Conservation (phyloP, 306 rosid species). For the Hippophae tibetana region DNA sequence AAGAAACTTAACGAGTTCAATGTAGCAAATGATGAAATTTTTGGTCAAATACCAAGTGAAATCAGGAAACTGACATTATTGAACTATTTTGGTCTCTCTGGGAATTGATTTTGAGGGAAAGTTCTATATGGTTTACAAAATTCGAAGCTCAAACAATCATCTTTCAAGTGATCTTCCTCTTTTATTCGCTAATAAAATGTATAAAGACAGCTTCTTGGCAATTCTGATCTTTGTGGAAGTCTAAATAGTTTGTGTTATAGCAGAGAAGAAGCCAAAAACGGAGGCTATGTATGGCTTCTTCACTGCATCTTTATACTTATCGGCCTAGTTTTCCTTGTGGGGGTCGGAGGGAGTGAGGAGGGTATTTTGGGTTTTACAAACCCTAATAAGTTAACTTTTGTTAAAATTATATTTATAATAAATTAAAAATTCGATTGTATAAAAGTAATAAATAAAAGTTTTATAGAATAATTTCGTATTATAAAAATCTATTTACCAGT, state of each 20-base stretch:
- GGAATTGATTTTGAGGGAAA: constrained; percentile 50
- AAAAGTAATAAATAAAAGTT: too few relatives aligned
- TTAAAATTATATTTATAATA: too few relatives aligned
- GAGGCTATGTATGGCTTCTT: constrained; percentile 50
- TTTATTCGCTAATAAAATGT: constrained; percentile 47
- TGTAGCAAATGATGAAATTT: constrained; percentile 48
- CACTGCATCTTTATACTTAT: constrained; percentile 49
- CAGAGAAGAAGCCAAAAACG: constrained; percentile 23
- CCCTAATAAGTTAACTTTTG: too few relatives aligned
- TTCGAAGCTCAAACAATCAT: constrained; percentile 54
- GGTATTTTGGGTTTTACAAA: too few relatives aligned
- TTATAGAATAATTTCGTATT: too few relatives aligned
- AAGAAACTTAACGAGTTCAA: constrained; percentile 68
- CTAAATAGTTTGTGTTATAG: constrained; percentile 41
- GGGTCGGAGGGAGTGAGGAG: constrained; percentile 14
- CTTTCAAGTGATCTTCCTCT: constrained; percentile 71
- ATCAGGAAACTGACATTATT: constrained; percentile 49
- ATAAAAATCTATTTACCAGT: too few relatives aligned
- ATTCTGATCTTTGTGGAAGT: constrained; percentile 67
- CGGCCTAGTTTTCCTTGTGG: constrained; percentile 43
- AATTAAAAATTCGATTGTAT: too few relatives aligned
- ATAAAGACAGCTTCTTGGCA: constrained; percentile 66
- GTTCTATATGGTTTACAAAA: constrained; percentile 62
- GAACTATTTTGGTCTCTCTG: constrained; percentile 75
- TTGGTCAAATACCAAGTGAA: constrained; percentile 58